Evolutionary conservation across 73 alveolate genomes (phyloP).

Genomic region (Paramecium tetraurelia): DNA sequence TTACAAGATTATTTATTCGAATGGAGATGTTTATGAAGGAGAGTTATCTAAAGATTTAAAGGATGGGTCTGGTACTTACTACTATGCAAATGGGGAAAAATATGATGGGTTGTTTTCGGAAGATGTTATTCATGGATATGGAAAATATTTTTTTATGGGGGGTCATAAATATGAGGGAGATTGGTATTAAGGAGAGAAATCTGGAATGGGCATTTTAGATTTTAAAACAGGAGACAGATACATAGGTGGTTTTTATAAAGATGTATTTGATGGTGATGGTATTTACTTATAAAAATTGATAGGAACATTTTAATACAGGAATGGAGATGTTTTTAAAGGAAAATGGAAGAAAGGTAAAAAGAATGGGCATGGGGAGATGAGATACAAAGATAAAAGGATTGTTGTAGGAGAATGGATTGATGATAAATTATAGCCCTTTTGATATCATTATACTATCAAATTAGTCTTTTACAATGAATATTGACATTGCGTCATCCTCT

Average conservation of each 20-base stretch:
- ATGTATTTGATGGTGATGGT: constrained; percentile 59
- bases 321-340: constrained; percentile 60
- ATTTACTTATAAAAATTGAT: background rate
- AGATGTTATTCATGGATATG: constrained; percentile 63
- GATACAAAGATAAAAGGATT: constrained; percentile 45
- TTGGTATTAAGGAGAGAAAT: constrained; percentile 54
- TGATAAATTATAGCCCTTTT: constrained; percentile 56
- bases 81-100: constrained; percentile 59
- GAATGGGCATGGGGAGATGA: constrained; percentile 49
- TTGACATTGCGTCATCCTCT: background rate
- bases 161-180: constrained; percentile 66
- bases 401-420: constrained; percentile 64
- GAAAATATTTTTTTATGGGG: constrained; percentile 52
- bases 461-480: background rate
- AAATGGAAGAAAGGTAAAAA: constrained; percentile 46
- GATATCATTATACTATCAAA: background rate
- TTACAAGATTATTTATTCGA: constrained; percentile 31
- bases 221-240: constrained; percentile 55
- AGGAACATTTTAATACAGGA: constrained; percentile 42
- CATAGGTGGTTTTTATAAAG: constrained; percentile 42
- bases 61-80: constrained; percentile 60
- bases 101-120: constrained; percentile 54
- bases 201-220: constrained; percentile 55
- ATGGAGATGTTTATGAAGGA: constrained; percentile 60
- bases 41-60: constrained; percentile 49